Percentiles rank a stretch among this genome's conserved stretches.
phyloP scores from a whole-genome alignment of 2,329 filamentous ascomycete genomes.

The Pseudonectria foliicola region DNA sequence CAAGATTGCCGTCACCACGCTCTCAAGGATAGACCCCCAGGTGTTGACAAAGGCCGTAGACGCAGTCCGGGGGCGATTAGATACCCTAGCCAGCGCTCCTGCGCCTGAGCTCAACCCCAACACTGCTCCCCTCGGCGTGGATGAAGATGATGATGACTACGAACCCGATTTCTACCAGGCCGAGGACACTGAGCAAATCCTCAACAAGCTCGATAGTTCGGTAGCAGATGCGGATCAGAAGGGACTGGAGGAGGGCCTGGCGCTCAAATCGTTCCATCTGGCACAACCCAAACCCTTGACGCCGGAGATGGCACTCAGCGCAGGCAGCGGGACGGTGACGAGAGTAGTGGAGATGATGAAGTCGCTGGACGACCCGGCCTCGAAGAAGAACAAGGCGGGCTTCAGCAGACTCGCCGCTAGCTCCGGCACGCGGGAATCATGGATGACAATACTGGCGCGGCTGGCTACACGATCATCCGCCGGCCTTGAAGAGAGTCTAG shows the following conservation, averaged over 20 bases:
- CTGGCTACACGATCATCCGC: constrained; percentile 73
- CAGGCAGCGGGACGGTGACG: constrained; percentile 66
- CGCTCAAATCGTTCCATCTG: constrained; percentile 71
- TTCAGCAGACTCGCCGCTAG: constrained; percentile 80
- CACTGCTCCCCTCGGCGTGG: constrained; percentile 55
- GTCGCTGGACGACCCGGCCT: constrained; percentile 59
- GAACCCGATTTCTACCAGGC: constrained; percentile 78
- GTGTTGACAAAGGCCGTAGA: constrained; percentile 67
- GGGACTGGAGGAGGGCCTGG: constrained; percentile 39
- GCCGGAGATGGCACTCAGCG: constrained; percentile 61
- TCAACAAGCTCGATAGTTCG: constrained; percentile 68
- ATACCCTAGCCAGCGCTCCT: constrained; percentile 37
- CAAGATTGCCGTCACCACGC: constrained; percentile 72
- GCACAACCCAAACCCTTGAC: constrained; percentile 70
- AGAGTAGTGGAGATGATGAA: constrained; percentile 75
- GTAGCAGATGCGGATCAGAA: constrained; percentile 39
- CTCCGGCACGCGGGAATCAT: constrained; percentile 78
- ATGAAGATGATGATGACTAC: constrained; percentile 81
- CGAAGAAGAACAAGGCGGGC: constrained; percentile 60
- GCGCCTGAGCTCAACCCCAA: constrained; percentile 46
- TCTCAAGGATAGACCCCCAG: constrained; percentile 63
- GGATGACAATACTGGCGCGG: constrained; percentile 81
- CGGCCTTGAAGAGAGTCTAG: constrained; percentile 54
- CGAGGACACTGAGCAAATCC: constrained; percentile 70
- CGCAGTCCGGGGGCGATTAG: constrained; percentile 46